phyloP scores from a whole-genome alignment of 139 green algal genomes.

The Desmodesmus armatus region DNA sequence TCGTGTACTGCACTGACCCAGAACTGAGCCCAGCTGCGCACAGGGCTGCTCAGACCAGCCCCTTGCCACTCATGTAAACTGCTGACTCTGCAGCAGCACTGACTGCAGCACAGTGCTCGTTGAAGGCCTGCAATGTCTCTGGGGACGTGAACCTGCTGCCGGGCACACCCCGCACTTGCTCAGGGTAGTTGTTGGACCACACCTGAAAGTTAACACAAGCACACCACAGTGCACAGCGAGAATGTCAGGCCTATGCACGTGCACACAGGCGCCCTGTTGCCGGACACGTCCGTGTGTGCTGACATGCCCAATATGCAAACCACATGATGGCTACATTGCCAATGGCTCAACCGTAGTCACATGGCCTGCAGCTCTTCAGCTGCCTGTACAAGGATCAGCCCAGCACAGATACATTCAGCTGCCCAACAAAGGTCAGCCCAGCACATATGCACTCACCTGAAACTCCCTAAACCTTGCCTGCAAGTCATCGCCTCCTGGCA shows the following conservation, averaged over 20 bases:
- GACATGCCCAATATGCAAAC: background rate
- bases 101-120: slow-evolving; percentile 34
- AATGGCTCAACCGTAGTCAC: background rate
- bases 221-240: no score
- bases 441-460: background rate
- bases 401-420: background rate
- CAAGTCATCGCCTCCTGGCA: background rate
- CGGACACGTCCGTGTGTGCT: no score
- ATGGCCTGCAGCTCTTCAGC: background rate
- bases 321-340: background rate
- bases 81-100: no score
- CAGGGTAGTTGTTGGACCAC: slow-evolving; percentile 32
- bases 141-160: background rate
- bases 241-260: no score
- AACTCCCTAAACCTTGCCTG: slow-evolving; percentile 24
- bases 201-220: no score
- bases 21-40: no score
- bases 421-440: no score
- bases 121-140: slow-evolving; percentile 12
- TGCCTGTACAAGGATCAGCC: no score
- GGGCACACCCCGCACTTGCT: slow-evolving; percentile 8
- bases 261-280: no score
- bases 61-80: no score
- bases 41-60: no score
- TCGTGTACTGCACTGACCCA: no score